Evolutionary conservation across 2,329 filamentous ascomycete genomes (phyloP).

Genomic region (Lasiodiplodia hormozganensis): DNA sequence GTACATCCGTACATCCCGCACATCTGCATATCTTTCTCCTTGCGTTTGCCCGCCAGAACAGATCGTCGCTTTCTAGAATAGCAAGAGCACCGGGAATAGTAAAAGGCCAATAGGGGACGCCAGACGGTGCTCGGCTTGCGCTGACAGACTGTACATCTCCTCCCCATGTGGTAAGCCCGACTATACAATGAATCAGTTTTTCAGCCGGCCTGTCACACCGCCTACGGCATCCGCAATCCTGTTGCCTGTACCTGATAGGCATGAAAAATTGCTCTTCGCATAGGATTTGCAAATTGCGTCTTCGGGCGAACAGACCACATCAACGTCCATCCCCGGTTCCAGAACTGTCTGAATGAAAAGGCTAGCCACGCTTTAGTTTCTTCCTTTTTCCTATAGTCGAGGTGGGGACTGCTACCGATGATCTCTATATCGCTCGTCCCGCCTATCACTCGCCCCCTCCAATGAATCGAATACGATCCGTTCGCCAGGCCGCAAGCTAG

Average conservation of each 20-base stretch:
- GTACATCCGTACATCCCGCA: conserved; percentile 10
- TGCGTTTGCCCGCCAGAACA: conserved; percentile 9
- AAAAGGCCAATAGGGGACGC: neutral
- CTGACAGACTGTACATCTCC: neutral
- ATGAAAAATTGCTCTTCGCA: neutral
- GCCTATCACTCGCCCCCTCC: conserved; percentile 7
- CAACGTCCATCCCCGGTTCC: neutral
- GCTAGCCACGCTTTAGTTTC: neutral
- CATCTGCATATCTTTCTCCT: conserved; percentile 20
- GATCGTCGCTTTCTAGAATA: conserved; percentile 13
- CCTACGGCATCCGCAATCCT: neutral
- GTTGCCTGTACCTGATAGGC: conserved; percentile 1
- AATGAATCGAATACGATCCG: neutral
- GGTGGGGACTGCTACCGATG: conserved; percentile 13
- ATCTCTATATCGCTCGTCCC: conserved; percentile 17
- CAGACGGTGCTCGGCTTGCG: neutral
- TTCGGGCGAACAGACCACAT: conserved; percentile 1
- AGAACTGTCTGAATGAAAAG: neutral
- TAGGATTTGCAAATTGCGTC: conserved; percentile 20
- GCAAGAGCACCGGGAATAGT: neutral
- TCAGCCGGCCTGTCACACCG: conserved; percentile 11
- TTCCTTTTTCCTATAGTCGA: conserved; percentile 5
- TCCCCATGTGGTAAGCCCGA: neutral
- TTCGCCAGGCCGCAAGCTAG: neutral
- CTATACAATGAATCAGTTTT: neutral